phyloP scores from a whole-genome alignment of 306 rosid genomes.

The Vigna hirtella region DNA sequence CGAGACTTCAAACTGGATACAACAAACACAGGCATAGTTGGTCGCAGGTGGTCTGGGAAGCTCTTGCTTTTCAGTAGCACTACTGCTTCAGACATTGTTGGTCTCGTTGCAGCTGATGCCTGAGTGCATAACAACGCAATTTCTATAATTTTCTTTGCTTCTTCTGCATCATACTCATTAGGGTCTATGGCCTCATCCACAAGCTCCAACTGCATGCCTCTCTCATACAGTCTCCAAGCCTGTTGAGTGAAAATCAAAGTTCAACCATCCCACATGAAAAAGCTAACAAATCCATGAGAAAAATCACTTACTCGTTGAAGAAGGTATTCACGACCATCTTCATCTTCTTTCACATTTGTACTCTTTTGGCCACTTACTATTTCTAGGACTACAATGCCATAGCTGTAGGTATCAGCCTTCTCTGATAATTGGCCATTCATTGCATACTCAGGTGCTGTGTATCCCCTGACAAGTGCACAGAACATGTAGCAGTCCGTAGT shows the following conservation, averaged over 20 bases:
- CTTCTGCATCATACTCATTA: conserved; percentile 54
- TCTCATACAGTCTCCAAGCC: conserved; percentile 68
- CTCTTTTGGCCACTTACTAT: conserved; percentile 66
- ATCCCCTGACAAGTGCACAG: conserved; percentile 58
- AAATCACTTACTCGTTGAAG: conserved; percentile 61
- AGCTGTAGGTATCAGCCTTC: conserved; percentile 74
- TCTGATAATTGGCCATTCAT: conserved; percentile 77
- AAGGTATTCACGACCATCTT: conserved; percentile 53
- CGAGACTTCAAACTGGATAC: conserved; percentile 41
- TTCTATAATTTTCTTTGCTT: conserved; percentile 52
- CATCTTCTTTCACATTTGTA: conserved; percentile 46
- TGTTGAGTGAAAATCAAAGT: conserved; percentile 15
- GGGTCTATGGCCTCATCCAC: conserved; percentile 52
- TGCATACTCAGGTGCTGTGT: conserved; percentile 82
- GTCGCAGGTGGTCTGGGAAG: conserved; percentile 38
- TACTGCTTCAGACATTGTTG: conserved; percentile 65
- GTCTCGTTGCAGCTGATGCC: conserved; percentile 55
- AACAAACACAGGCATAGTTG: conserved; percentile 60
- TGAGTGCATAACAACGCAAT: conserved; percentile 65
- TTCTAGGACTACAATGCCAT: conserved; percentile 72
- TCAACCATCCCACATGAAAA: too few relatives aligned
- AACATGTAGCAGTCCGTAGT: background rate
- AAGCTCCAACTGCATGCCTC: conserved; percentile 47
- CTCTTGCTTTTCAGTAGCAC: conserved; percentile 56
- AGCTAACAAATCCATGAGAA: too few relatives aligned